A percentile compares a stretch with the other conserved stretches of the same genome.
Evolutionary conservation across 306 rosid genomes (phyloP).

Genomic region (Prunus mira): DNA sequence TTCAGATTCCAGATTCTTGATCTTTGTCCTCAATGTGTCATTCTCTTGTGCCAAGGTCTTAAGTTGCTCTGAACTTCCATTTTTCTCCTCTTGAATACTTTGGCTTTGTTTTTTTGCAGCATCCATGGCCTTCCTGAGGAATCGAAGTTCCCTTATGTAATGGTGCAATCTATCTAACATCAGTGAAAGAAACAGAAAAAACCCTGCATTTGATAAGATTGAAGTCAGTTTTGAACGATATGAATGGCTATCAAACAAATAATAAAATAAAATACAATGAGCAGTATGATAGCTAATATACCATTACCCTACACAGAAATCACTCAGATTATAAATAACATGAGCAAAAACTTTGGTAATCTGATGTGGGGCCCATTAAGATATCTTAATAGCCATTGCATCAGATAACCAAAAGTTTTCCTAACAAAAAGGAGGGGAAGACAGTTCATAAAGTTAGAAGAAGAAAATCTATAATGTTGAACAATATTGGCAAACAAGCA

Average conservation of each 20-base stretch:
- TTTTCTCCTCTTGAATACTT: slow-evolving; percentile 61
- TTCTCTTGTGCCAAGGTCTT: slow-evolving; percentile 62
- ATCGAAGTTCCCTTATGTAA: slow-evolving; percentile 85
- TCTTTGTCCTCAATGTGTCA: slow-evolving; percentile 38
- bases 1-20: slow-evolving; percentile 65
- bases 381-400: too few relatives aligned
- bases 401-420: background rate
- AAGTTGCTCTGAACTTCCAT: slow-evolving; percentile 40
- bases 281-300: background rate
- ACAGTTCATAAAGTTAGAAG: too few relatives aligned
- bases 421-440: background rate
- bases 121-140: slow-evolving; percentile 87
- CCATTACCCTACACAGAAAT: background rate
- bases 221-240: slow-evolving; percentile 19
- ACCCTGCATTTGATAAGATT: slow-evolving; percentile 55
- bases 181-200: slow-evolving; percentile 69
- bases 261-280: background rate
- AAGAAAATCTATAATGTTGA: background rate
- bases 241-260: background rate
- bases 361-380: too few relatives aligned
- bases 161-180: slow-evolving; percentile 89
- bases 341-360: background rate
- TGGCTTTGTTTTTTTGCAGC: slow-evolving; percentile 86
- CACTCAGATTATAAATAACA: background rate
- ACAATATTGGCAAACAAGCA: background rate